Base-by-base conservation (phyloP, 1,139 yeast genomes). In the Nakaseomyces glabratus region DNA sequence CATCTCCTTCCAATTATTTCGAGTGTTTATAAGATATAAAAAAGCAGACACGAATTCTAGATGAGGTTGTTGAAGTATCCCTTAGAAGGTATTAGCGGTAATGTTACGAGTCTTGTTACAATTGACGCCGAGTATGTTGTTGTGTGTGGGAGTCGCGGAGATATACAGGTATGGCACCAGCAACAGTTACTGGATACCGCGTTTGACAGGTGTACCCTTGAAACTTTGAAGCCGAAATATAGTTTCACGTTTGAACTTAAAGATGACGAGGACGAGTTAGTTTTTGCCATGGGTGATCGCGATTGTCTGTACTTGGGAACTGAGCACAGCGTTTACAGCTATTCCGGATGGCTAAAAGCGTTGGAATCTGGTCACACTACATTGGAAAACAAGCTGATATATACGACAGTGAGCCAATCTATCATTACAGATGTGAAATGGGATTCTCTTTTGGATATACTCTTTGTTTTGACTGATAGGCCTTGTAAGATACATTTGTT, bases 111-210 rank as follows among this genome's bases (percentile, higher is more conserved):
- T 8, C 28, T 59, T 33, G 39, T 43, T 1, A 33, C 47, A 3
- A 50, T 52, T 11, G 43, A 45, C 11, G 34, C 38, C n/a, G 34
- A 37, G 20, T 37, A 49, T 19, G 17, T 51, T 9, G 15, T 50
- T n/a, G 40, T 43, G 4, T 28, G 24, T 6, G 46, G 46, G 13
- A 37, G 41, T 16, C 39, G 35, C 44, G 36, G 60, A 63, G 28
- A 62, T 72, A 12, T 65, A 62, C 11, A 71, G 69, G 29, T 56
- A 45, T 37, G 76, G 73, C 46, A 63, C 61, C 31, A 37, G 39
- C 7, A 40, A 12, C 36, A 40, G 18, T 45, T 69, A 20, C 36
- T 51, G 7, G 53, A 55, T 6, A 51, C 59, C 2, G 60, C 63
- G 2, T 45, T 45, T 31, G 55, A 53, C 33, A 48, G 42, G 28